phyloP scores from a whole-genome alignment of 2,329 filamentous ascomycete species.

The Phaeosphaeriaceae sp. region DNA sequence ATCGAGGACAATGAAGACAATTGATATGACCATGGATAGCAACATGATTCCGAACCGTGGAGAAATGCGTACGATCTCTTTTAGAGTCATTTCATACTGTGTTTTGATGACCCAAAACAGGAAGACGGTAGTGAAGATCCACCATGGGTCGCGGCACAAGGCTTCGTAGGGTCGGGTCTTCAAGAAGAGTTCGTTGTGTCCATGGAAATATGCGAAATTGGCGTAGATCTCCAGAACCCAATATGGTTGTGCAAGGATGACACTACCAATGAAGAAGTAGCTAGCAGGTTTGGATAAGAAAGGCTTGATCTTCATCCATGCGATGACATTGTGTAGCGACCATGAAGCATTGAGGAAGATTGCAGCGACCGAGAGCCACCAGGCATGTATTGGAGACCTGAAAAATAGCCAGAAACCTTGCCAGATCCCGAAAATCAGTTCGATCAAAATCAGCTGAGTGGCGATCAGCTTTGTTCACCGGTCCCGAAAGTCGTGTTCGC shows the following conservation, averaged over 20 bases:
- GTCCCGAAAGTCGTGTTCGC: background rate
- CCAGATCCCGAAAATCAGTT: conserved; percentile 62
- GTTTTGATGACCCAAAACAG: conserved; percentile 70
- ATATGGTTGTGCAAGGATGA: conserved; percentile 68
- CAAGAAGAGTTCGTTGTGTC: conserved; percentile 61
- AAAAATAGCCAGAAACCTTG: conserved; percentile 69
- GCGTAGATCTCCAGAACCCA: conserved; percentile 72
- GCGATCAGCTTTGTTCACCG: conserved; percentile 20
- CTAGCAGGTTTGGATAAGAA: conserved; percentile 63
- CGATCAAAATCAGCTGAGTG: conserved; percentile 56
- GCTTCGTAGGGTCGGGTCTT: conserved; percentile 67
- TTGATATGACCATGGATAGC: conserved; percentile 66
- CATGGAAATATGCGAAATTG: conserved; percentile 71
- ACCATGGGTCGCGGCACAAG: conserved; percentile 72
- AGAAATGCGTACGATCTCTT: conserved; percentile 66
- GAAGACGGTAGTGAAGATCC: conserved; percentile 68
- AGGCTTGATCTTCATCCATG: conserved; percentile 72
- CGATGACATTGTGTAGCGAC: conserved; percentile 71
- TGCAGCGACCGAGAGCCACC: conserved; percentile 69
- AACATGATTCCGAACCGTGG: conserved; percentile 72
- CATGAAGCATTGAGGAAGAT: conserved; percentile 70
- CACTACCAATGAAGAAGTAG: conserved; percentile 65
- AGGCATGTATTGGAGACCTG: conserved; percentile 64
- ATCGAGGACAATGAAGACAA: conserved; percentile 69
- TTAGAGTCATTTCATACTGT: conserved; percentile 66